These are phyloP conservation scores for Leucocoprinus sp. DNA, from an alignment of 768 basidiomycete genomes.

Conservation along the genomic window DNA sequence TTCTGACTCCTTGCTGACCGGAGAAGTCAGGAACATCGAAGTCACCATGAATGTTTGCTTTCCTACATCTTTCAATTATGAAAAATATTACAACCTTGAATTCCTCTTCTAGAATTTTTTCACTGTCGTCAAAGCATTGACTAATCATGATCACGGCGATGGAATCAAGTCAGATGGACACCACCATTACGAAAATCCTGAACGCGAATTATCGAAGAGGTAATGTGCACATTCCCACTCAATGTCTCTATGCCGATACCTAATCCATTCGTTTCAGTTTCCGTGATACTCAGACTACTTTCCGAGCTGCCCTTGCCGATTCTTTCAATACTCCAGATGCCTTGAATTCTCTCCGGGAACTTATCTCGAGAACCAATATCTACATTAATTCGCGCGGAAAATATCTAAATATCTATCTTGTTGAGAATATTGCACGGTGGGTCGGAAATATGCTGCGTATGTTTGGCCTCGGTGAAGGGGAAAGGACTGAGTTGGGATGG, in stretches of 20 bases:
- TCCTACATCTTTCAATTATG: not conserved
- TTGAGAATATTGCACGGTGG: slow-evolving; percentile 64
- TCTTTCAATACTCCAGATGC: slow-evolving; percentile 95
- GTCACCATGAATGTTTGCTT: slow-evolving; percentile 69
- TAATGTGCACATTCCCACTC: slow-evolving; percentile 24
- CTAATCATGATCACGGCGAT: slow-evolving; percentile 44
- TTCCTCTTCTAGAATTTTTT: slow-evolving; percentile 78
- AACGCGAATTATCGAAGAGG: slow-evolving; percentile 62
- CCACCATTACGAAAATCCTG: slow-evolving; percentile 58
- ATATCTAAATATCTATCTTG: slow-evolving; percentile 49
- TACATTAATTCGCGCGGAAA: slow-evolving; percentile 70
- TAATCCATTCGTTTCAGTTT: slow-evolving; percentile 48
- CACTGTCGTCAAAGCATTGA: slow-evolving; percentile 72
- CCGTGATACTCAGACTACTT: slow-evolving; percentile 62
- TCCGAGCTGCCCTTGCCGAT: slow-evolving; percentile 86
- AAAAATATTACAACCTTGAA: slow-evolving; percentile 5
- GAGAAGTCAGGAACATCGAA: slow-evolving; percentile 84
- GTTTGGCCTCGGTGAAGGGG: slow-evolving; percentile 73
- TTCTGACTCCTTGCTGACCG: slow-evolving; percentile 81
- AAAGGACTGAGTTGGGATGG: slow-evolving; percentile 74
- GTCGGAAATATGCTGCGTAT: slow-evolving; percentile 64
- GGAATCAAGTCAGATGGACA: slow-evolving; percentile 45
- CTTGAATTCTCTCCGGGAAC: slow-evolving; percentile 63
- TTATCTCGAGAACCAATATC: slow-evolving; percentile 79
- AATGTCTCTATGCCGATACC: not conserved